phyloP scores from a whole-genome alignment of 176 grass and related monocot genomes.

The Eleusine coracana region DNA sequence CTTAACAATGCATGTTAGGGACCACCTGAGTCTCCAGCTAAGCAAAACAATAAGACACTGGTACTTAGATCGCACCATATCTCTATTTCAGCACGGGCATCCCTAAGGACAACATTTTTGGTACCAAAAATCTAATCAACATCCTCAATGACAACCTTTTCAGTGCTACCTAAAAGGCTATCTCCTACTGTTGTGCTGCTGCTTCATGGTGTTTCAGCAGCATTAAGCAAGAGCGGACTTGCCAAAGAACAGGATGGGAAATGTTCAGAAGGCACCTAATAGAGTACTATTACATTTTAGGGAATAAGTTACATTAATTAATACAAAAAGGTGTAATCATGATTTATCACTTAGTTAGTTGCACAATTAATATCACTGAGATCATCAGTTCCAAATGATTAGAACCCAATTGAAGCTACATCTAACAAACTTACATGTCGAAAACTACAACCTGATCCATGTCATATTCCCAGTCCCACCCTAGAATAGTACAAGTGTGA shows the following conservation, averaged over 20 bases:
- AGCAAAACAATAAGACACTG: constrained; percentile 15
- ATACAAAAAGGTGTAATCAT: neutral
- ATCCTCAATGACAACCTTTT: neutral
- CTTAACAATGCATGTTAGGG: constrained; percentile 19
- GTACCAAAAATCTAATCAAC: constrained; percentile 1
- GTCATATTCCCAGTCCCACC: neutral
- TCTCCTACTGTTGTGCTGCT: neutral
- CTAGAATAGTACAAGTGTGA: neutral
- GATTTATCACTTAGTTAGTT: neutral
- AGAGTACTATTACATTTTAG: neutral
- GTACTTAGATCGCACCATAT: neutral
- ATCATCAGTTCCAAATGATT: neutral
- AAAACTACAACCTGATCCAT: neutral
- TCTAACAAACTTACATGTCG: neutral
- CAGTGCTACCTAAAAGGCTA: constrained; percentile 17
- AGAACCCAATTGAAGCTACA: neutral
- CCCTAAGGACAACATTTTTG: neutral
- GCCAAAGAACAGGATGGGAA: neutral
- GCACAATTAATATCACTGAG: neutral
- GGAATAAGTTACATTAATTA: neutral
- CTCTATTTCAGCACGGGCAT: constrained; percentile 3
- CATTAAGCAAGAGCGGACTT: constrained; percentile 15
- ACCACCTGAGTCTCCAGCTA: neutral
- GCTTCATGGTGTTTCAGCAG: neutral
- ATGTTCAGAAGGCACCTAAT: neutral